Percentiles rank a stretch among this genome's conserved stretches.
phyloP scores from a whole-genome alignment of 1,284 basidiomycete species.

The Psilocybe mexicana region DNA sequence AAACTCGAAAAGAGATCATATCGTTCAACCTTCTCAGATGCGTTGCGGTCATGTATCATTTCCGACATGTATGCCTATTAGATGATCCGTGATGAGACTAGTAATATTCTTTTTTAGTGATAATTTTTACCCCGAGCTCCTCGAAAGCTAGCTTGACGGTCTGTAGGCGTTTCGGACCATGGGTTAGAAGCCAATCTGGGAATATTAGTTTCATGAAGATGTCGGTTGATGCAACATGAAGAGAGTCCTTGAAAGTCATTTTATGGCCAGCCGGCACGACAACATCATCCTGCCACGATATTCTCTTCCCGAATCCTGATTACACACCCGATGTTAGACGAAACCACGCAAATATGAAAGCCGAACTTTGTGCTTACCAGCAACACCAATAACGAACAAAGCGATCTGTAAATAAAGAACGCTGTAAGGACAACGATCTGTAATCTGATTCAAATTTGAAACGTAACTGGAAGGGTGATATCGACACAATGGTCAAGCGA shows the following conservation, averaged over 20 bases:
- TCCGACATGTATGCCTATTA: constrained; percentile 52
- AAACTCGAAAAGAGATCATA: constrained; percentile 59
- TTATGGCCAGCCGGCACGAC: constrained; percentile 43
- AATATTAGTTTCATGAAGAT: constrained; percentile 42
- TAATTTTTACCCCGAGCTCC: constrained; percentile 46
- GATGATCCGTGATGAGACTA: background rate
- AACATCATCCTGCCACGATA: constrained; percentile 48
- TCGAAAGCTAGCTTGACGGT: constrained; percentile 42
- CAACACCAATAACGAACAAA: constrained; percentile 55
- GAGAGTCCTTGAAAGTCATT: constrained; percentile 55
- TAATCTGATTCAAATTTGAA: background rate
- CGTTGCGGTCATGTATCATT: constrained; percentile 51
- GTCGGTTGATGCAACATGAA: constrained; percentile 44
- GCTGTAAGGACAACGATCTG: background rate
- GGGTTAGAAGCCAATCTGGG: constrained; percentile 44
- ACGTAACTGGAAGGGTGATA: constrained; percentile 49
- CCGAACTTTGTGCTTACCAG: constrained; percentile 34
- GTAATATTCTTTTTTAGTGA: background rate
- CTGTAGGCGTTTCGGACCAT: constrained; percentile 36
- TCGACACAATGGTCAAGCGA: constrained; percentile 37
- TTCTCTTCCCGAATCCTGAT: constrained; percentile 48
- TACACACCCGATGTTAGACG: constrained; percentile 14
- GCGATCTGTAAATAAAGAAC: constrained; percentile 41
- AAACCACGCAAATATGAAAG: background rate
- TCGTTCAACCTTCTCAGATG: constrained; percentile 40